Percentiles rank a stretch among this genome's conserved stretches.
Evolutionary conservation across 345 rosid species (phyloP).

Genomic region (Aegle marmelos): DNA sequence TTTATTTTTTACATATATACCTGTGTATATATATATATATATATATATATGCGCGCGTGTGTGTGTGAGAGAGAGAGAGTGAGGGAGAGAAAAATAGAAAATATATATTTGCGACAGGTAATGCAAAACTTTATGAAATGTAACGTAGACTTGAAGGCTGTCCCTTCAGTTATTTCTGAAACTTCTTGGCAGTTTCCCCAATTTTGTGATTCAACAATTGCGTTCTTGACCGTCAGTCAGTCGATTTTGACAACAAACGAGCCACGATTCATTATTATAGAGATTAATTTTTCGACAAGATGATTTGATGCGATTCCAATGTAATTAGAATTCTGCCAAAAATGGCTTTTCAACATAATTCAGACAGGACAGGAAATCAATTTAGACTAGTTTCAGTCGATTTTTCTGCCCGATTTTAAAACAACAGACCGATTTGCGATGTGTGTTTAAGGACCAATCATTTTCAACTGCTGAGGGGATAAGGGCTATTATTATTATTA

Average conservation of each 20-base stretch:
- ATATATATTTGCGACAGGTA: no score
- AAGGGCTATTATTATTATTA: accelerated
- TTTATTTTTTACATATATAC: no score
- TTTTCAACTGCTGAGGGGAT: neutral
- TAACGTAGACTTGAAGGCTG: no score
- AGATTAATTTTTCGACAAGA: neutral
- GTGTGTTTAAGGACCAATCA: neutral
- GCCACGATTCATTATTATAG: neutral
- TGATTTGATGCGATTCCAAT: neutral
- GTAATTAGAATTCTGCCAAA: no score
- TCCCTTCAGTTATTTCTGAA: neutral
- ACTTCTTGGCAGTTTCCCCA: neutral
- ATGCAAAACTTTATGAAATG: no score
- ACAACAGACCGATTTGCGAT: neutral
- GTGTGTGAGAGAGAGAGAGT: no score
- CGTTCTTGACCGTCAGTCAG: neutral
- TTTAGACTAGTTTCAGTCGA: neutral
- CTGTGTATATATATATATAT: no score
- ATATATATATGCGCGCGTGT: no score
- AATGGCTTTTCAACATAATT: neutral
- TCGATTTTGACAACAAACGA: neutral
- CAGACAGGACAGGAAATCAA: neutral
- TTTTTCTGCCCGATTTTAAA: neutral
- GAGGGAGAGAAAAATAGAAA: no score
- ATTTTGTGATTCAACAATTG: neutral